Percentiles rank a stretch among this genome's conserved stretches.
These are phyloP conservation scores for Sambucus nigra DNA, from an alignment of 129 eudicot genomes.

Conservation along the genomic window DNA sequence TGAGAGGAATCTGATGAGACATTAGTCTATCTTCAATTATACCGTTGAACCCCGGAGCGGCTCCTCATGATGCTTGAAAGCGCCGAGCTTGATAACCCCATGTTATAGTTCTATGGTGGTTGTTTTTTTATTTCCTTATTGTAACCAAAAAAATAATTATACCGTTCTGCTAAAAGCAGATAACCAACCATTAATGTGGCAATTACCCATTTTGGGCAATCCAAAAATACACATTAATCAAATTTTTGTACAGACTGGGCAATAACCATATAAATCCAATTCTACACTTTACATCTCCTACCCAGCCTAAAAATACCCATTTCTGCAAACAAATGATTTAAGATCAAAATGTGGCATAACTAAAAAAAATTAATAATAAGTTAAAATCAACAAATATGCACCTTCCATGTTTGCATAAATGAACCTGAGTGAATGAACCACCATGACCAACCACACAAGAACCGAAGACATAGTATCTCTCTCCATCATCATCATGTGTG, in stretches of 20 bases:
- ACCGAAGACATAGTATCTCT: slow-evolving; percentile 19
- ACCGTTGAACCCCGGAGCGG: too few relatives aligned
- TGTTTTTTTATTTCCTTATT: too few relatives aligned
- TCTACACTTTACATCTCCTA: background rate
- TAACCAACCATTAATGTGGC: background rate
- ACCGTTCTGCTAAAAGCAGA: background rate
- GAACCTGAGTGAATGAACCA: slow-evolving; percentile 29
- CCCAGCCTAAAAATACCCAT: slow-evolving; percentile 11
- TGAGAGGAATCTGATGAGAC: too few relatives aligned
- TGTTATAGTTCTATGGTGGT: too few relatives aligned
- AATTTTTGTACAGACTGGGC: too few relatives aligned
- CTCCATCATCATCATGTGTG: slow-evolving; percentile 25
- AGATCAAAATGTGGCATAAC: slow-evolving; percentile 1
- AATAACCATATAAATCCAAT: slow-evolving; percentile 4
- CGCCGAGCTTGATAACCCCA: too few relatives aligned
- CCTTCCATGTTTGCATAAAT: slow-evolving; percentile 71
- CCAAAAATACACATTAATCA: slow-evolving; percentile 9
- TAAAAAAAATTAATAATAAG: slow-evolving; percentile 4
- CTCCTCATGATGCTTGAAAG: too few relatives aligned
- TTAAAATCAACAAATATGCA: slow-evolving; percentile 6
- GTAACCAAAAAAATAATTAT: too few relatives aligned
- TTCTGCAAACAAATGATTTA: background rate
- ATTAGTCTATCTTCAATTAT: too few relatives aligned
- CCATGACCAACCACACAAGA: slow-evolving; percentile 31
- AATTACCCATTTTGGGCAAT: background rate